A percentile compares a stretch with the other conserved stretches of the same genome.
phyloP scores from a whole-genome alignment of 306 rosid genomes.

The Nissolia schottii region DNA sequence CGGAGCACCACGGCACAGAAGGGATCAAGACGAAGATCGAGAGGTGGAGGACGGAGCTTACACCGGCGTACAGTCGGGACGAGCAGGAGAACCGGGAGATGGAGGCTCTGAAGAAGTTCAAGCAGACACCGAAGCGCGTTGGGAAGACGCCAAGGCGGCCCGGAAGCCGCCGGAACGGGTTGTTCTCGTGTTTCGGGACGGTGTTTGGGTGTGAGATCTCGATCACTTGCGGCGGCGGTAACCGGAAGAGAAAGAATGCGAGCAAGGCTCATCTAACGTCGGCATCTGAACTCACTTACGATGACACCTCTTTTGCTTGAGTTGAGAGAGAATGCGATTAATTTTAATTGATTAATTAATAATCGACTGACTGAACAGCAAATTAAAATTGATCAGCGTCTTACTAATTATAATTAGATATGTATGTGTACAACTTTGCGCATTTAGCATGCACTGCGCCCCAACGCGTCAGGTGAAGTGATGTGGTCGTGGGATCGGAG shows the following conservation, averaged over 20 bases:
- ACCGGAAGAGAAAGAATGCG: slow-evolving; percentile 32
- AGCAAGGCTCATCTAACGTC: not conserved
- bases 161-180: not conserved
- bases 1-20: slow-evolving; percentile 44
- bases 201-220: slow-evolving; percentile 64
- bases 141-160: not conserved
- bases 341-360: not conserved
- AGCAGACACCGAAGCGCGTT: not conserved
- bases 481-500: not conserved
- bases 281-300: slow-evolving; percentile 46
- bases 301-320: slow-evolving; percentile 33
- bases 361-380: not conserved
- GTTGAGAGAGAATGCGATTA: too few relatives aligned
- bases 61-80: slow-evolving; percentile 38
- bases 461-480: not conserved
- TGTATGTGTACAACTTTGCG: not conserved
- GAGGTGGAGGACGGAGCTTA: slow-evolving; percentile 63
- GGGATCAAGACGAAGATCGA: slow-evolving; percentile 67
- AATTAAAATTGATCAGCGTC: not conserved
- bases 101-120: not conserved
- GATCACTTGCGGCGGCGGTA: slow-evolving; percentile 52
- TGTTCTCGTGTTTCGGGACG: slow-evolving; percentile 69
- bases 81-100: not conserved
- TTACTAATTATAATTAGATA: not conserved
- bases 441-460: not conserved